Evolutionary conservation across 208 protist species (phyloP).

Genomic region (Crithidia bombi): DNA sequence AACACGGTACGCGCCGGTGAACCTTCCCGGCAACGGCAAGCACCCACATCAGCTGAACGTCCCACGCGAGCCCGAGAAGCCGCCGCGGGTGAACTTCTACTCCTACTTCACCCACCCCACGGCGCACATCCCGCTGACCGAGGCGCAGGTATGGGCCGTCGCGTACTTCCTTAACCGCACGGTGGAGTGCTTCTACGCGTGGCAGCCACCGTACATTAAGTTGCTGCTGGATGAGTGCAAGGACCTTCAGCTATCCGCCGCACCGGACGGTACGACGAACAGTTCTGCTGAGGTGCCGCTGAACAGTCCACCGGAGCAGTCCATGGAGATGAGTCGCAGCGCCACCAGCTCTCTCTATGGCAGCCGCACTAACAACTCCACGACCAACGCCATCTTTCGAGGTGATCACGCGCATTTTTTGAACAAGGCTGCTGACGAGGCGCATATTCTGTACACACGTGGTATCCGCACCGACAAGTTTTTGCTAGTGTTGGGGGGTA

Average conservation of each 20-base stretch:
- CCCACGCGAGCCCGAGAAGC: conserved; percentile 55
- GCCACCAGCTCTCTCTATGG: conserved; percentile 4
- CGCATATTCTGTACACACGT: conserved; percentile 71
- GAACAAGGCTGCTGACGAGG: conserved; percentile 39
- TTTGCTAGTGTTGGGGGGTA: conserved; percentile 76
- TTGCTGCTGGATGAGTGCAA: conserved; percentile 79
- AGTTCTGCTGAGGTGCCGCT: conserved; percentile 4
- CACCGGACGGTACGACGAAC: neutral
- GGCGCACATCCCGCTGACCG: conserved; percentile 51
- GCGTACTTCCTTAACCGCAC: conserved; percentile 83
- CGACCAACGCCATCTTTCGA: conserved; percentile 5
- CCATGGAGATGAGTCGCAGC: conserved; percentile 8
- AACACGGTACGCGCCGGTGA: conserved; percentile 16
- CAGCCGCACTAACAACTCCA: neutral
- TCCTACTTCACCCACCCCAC: conserved; percentile 83
- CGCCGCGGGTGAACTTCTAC: conserved; percentile 87
- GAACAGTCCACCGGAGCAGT: conserved; percentile 7
- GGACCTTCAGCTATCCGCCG: conserved; percentile 68
- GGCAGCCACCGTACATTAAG: conserved; percentile 79
- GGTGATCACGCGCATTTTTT: conserved; percentile 50
- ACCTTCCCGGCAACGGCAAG: conserved; percentile 25
- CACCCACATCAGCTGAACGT: conserved; percentile 21
- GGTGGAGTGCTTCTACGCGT: conserved; percentile 62
- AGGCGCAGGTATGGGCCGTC: conserved; percentile 87
- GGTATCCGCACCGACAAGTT: conserved; percentile 61